Evolutionary conservation across 805 yeast species (phyloP).

Genomic region (Metschnikowia kunwiensis): DNA sequence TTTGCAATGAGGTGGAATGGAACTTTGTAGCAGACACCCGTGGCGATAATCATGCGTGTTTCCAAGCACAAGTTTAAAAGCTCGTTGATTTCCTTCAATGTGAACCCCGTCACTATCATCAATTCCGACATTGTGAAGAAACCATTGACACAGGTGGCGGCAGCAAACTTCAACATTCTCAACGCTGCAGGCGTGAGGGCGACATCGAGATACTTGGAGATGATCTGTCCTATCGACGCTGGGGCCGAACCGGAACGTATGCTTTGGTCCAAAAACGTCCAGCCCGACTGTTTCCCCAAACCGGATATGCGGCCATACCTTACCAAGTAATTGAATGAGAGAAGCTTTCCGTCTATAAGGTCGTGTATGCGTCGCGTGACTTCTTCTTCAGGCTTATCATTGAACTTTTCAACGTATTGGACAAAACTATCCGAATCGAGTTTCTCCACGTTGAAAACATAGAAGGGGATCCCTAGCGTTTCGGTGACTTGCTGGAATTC

Average conservation of each 20-base stretch:
- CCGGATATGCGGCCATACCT: slow-evolving; percentile 9
- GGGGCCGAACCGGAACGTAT: background rate
- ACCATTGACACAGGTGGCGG: slow-evolving; percentile 37
- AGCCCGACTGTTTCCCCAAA: background rate
- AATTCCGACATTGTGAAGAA: slow-evolving; percentile 39
- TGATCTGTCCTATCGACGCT: slow-evolving; percentile 8
- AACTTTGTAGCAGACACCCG: slow-evolving; percentile 43
- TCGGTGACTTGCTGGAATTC: slow-evolving; percentile 3
- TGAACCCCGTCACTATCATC: slow-evolving; percentile 32
- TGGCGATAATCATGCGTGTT: slow-evolving; percentile 33
- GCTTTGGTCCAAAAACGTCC: slow-evolving; percentile 3
- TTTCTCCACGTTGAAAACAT: slow-evolving; percentile 13
- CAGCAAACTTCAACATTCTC: slow-evolving; percentile 36
- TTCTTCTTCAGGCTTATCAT: slow-evolving; percentile 1
- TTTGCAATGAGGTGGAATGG: slow-evolving; percentile 41
- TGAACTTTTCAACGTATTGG: slow-evolving; percentile 7
- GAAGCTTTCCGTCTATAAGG: slow-evolving; percentile 19
- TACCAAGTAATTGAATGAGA: slow-evolving; percentile 15
- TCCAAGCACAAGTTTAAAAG: slow-evolving; percentile 34
- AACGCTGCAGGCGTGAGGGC: slow-evolving; percentile 19
- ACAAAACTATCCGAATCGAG: slow-evolving; percentile 8
- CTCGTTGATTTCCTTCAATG: slow-evolving; percentile 31
- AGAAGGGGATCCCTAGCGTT: slow-evolving; percentile 7
- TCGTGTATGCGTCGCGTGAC: slow-evolving; percentile 9
- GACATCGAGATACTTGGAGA: slow-evolving; percentile 21